Evolutionary conservation across 1,139 yeast genomes (phyloP), one percentile per base, ranked within the genome.

Genomic region (Candida neerlandica): DNA sequence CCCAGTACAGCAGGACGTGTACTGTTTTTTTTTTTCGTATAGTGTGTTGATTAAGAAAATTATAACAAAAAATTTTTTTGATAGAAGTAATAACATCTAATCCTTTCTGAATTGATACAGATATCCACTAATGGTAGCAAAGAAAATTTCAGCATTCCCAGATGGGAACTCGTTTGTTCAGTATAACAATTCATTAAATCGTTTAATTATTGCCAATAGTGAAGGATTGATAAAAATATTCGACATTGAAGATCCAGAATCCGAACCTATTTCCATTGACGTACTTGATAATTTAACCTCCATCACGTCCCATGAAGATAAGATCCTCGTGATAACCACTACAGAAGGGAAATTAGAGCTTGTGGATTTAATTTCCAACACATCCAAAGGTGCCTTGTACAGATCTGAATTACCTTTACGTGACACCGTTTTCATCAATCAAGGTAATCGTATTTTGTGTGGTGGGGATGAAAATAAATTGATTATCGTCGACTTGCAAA

Each of bases 391-490:
- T 66, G 56, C 66, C 5, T 58, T 77, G 4, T 70, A 64, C 54
- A 62, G 82, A 37, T 71, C 82, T 2, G 78, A 87, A 18, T 70
- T 89, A 40, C 88, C 96, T 0, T 64, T 91, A 37, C 76, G 95
- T 55, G 88, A 83, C 53, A 74, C 85, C 4, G 70, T 70, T 15
- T 83, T 87, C 63, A 82, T 89, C 42, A 88, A 86, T 52, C 87
- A 84, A 52, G 96, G 92, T 0, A 75, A 80, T 45, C 77, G 87
- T 69, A 71, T 82, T 2, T 81, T 89, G 1, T 78, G 85, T 49
- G 94, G 90, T 27, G 95, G 96, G 47, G 95, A 89, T 59, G 95
- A 88, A 54, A 77, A 80, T 47, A 81, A 82, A 53, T 72, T 88
- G 49, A 73, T 76, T 9, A 60, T 89, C 1, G 70, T 88, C 3